A percentile compares a stretch with the other conserved stretches of the same genome.
These are phyloP conservation scores for Myxozyma neotropica DNA, from an alignment of 805 yeast genomes.

Conservation along the genomic window DNA sequence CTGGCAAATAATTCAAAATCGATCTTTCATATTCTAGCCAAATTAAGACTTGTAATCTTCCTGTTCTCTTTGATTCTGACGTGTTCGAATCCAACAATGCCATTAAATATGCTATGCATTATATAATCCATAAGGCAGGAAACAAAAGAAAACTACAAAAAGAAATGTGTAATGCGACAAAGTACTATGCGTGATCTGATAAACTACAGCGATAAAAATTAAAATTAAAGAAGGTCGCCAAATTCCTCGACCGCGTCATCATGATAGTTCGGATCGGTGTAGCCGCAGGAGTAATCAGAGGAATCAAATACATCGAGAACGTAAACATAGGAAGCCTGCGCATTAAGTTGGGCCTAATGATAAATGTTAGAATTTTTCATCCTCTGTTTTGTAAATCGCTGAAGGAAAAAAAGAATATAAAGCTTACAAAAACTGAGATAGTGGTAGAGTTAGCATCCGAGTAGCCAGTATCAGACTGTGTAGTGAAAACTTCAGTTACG, in stretches of 20 bases:
- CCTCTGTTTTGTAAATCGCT: too few relatives aligned
- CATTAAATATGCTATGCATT: too few relatives aligned
- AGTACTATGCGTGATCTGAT: background rate
- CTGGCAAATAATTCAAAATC: too few relatives aligned
- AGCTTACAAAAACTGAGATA: background rate
- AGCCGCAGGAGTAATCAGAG: background rate
- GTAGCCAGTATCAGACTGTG: background rate
- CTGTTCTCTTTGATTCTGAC: too few relatives aligned
- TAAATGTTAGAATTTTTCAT: too few relatives aligned
- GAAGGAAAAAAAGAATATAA: background rate
- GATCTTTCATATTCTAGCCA: too few relatives aligned
- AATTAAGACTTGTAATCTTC: too few relatives aligned
- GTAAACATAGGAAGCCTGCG: background rate
- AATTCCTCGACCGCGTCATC: background rate
- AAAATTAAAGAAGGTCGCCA: background rate
- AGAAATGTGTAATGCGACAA: too few relatives aligned
- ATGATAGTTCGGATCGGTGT: conserved; percentile 3
- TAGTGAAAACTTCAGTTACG: background rate
- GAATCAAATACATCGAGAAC: background rate
- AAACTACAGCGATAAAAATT: background rate
- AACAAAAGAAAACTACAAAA: too few relatives aligned
- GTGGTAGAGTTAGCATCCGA: background rate
- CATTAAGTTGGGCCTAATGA: background rate
- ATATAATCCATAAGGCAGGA: too few relatives aligned
- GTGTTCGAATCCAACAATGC: too few relatives aligned